Base-by-base conservation (phyloP, 345 rosid genomes). In the Sisymbrium altissimum region DNA sequence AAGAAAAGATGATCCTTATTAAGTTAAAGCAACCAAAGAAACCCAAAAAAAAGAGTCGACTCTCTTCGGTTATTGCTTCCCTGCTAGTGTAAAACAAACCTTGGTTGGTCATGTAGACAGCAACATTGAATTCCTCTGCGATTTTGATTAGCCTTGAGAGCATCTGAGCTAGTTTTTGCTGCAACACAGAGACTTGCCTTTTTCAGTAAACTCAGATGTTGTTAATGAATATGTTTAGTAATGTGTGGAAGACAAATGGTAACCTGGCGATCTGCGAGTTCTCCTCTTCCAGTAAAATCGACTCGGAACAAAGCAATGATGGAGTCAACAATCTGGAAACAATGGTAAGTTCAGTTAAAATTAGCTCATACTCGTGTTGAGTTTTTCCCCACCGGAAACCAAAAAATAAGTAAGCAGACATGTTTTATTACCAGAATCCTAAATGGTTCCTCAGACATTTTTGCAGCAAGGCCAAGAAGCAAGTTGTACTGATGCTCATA, bases 141-240 rank as follows among this genome's bases (percentile, higher is more conserved):
- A 94, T 88, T 87, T 91, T 94, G 29, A 76, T 87, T 55, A 91
- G 70, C 59, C 89, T 66, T 29, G 92, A 94, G 36, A 94, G 92
- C 98, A 91, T 92, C 76, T 90, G 98, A 30, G 96, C 97, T 82
- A 95, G 75, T 68, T 92, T 92, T 92, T 92, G 96, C 99, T 92
- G 90, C 70, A 77, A 72, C 52, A 79, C 39, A n/a, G 19, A 25
- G 33, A 81, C 35, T 29, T 1, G 5, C 2, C 44, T 35, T 14
- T 60, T 64, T 76, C n/a, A 81, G 62, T 45, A 60, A 41, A 35
- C 29, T 40, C 17, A 25, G 15, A 40, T 57, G 9, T 21, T 45
- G 21, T n/a, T 25, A 43, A 15, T 18, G 9, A 25, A 4, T n/a
- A 3, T 15, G 54, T 57, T n/a, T 41, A 6, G 61, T 72, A 30